These are phyloP conservation scores for Beauveria rudraprayagi DNA, from an alignment of 2,329 filamentous ascomycete species.

Conservation along the genomic window DNA sequence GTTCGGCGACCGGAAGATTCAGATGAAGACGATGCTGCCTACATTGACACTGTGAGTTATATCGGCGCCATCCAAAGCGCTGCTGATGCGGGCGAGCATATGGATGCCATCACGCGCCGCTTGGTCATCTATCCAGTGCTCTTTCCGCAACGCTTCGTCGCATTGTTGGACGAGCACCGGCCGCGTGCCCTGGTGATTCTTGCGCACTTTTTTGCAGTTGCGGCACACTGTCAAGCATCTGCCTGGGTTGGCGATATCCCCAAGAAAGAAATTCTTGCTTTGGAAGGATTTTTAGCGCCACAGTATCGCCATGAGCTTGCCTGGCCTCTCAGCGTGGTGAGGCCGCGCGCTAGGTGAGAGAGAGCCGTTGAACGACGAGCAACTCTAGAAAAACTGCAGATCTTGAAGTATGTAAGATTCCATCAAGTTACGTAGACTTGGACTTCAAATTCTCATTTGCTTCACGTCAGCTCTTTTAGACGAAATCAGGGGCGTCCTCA, in stretches of 20 bases:
- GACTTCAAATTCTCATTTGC: background rate
- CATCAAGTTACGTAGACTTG: background rate
- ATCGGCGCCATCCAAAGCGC: slow-evolving; percentile 15
- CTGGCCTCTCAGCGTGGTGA: slow-evolving; percentile 11
- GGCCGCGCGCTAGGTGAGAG: background rate
- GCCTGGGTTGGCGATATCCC: slow-evolving; percentile 15
- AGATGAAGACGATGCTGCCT: slow-evolving; percentile 14
- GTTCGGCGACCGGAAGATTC: slow-evolving; percentile 1
- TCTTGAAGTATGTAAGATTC: background rate
- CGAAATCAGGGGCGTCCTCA: background rate
- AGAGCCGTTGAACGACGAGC: background rate
- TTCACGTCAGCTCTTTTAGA: background rate
- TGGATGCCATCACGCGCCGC: slow-evolving; percentile 14
- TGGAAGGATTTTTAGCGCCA: slow-evolving; percentile 4
- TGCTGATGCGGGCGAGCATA: slow-evolving; percentile 11
- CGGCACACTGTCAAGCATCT: slow-evolving; percentile 10
- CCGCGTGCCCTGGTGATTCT: slow-evolving; percentile 18
- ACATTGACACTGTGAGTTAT: slow-evolving; percentile 13
- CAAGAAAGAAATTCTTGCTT: slow-evolving; percentile 9
- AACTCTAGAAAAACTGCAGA: background rate
- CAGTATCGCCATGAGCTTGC: slow-evolving; percentile 10
- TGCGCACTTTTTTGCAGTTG: slow-evolving; percentile 18
- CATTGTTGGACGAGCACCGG: slow-evolving; percentile 13
- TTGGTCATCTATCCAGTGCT: slow-evolving; percentile 17
- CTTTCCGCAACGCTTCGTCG: slow-evolving; percentile 14